These are phyloP conservation scores for Byssothecium circinans DNA, from an alignment of 2,329 filamentous ascomycete genomes.

Conservation along the genomic window DNA sequence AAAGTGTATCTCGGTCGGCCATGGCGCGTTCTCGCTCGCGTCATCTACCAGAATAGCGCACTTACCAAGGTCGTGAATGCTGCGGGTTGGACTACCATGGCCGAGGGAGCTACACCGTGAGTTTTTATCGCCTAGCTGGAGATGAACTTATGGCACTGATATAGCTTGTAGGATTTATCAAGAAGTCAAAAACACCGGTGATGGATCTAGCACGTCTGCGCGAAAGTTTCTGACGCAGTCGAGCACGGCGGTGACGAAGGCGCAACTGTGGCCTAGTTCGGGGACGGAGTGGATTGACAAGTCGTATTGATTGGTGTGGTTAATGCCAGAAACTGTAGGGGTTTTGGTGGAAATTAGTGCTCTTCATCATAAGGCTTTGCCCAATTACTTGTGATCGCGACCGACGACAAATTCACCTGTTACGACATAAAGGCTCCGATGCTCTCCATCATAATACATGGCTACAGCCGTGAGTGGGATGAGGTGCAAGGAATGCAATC, in stretches of 20 bases:
- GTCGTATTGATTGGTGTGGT: slow-evolving; percentile 1
- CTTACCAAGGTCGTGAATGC: slow-evolving; percentile 58
- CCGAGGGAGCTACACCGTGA: slow-evolving; percentile 9
- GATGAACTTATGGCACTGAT: too few relatives aligned
- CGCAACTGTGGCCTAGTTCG: slow-evolving; percentile 45
- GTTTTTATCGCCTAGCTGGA: not conserved
- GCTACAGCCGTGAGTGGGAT: too few relatives aligned
- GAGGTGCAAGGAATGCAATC: too few relatives aligned
- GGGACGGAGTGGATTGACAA: slow-evolving; percentile 14
- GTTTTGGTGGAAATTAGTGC: too few relatives aligned
- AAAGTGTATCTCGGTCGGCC: slow-evolving; percentile 53
- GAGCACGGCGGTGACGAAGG: slow-evolving; percentile 42
- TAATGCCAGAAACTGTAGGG: too few relatives aligned
- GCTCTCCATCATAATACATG: too few relatives aligned
- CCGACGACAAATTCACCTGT: too few relatives aligned
- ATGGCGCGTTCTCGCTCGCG: slow-evolving; percentile 51
- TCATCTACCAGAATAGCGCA: slow-evolving; percentile 51
- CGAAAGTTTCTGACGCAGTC: slow-evolving; percentile 44
- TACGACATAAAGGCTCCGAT: too few relatives aligned
- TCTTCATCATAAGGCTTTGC: too few relatives aligned
- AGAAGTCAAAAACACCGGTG: slow-evolving; percentile 56
- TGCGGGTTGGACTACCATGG: slow-evolving; percentile 58
- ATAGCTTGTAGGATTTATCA: not conserved
- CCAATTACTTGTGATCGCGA: too few relatives aligned
- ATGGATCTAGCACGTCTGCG: slow-evolving; percentile 52